Conservation (phyloP, 2,329 filamentous ascomycete species). For the Amphichorda felina region DNA sequence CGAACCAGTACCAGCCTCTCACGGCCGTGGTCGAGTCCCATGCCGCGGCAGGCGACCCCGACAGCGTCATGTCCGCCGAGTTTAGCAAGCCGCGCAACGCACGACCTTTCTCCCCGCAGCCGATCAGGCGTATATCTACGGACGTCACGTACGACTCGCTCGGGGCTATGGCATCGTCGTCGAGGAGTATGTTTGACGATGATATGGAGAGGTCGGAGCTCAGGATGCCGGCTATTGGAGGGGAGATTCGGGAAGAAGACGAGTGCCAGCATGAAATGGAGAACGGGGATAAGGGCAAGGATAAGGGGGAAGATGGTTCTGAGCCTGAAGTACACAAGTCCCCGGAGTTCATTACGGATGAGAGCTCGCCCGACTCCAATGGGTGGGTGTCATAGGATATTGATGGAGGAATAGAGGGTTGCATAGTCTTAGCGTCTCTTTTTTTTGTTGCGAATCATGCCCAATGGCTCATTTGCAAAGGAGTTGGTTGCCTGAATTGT, state of each 20-base stretch:
- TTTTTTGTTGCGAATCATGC: too few relatives aligned
- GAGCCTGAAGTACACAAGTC: slow-evolving; percentile 9
- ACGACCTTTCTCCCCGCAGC: slow-evolving; percentile 50
- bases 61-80: slow-evolving; percentile 41
- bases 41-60: slow-evolving; percentile 25
- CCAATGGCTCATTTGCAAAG: too few relatives aligned
- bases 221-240: slow-evolving; percentile 3
- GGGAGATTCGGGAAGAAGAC: slow-evolving; percentile 3
- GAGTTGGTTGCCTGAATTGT: background rate
- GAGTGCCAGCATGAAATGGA: slow-evolving; percentile 7
- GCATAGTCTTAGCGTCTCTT: too few relatives aligned
- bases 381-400: background rate
- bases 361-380: slow-evolving; percentile 12
- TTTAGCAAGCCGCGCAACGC: slow-evolving; percentile 41
- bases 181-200: background rate
- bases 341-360: slow-evolving; percentile 13
- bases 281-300: slow-evolving; percentile 1
- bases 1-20: slow-evolving; percentile 46
- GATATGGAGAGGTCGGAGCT: slow-evolving; percentile 7
- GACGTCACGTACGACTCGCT: slow-evolving; percentile 28
- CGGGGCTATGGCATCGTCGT: slow-evolving; percentile 10
- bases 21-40: slow-evolving; percentile 26
- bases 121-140: slow-evolving; percentile 25
- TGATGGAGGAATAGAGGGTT: background rate
- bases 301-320: background rate